phyloP scores from a whole-genome alignment of 768 basidiomycete species.

The Pseudohyphozyma bogoriensis region DNA sequence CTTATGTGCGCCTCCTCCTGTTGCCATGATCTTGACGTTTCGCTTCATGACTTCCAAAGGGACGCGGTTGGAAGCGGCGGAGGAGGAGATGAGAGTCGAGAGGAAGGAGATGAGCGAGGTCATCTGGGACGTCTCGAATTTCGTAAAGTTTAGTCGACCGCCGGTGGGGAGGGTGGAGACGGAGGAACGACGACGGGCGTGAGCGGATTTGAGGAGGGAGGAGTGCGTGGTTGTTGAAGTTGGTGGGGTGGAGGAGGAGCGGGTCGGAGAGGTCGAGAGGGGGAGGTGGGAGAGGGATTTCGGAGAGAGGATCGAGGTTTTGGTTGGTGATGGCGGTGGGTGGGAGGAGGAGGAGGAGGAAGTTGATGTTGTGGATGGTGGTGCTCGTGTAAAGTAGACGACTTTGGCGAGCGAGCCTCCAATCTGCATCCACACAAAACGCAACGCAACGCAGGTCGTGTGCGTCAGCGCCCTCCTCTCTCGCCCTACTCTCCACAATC shows the following conservation, averaged over 20 bases:
- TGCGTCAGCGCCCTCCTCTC: no score
- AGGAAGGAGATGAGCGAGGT: conserved; percentile 76
- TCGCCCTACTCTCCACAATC: conserved; percentile 1
- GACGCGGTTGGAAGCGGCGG: conserved; percentile 75
- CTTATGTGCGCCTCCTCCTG: conserved; percentile 91
- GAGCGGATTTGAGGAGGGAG: conserved; percentile 21
- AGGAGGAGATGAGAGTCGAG: conserved; percentile 70
- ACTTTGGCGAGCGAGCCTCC: conserved; percentile 96
- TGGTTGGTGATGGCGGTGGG: neutral
- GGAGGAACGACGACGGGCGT: conserved; percentile 17
- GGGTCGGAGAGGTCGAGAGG: conserved; percentile 40
- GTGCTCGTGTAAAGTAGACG: conserved; percentile 93
- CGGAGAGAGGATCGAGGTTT: conserved; percentile 29
- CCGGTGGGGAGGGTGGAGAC: conserved; percentile 42
- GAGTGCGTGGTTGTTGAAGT: conserved; percentile 50
- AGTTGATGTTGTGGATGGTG: conserved; percentile 31
- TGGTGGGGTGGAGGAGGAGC: conserved; percentile 37
- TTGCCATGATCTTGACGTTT: conserved; percentile 93
- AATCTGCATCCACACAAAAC: conserved; percentile 49
- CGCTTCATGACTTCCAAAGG: conserved; percentile 74
- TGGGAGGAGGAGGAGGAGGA: conserved; percentile 10
- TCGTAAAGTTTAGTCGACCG: conserved; percentile 92
- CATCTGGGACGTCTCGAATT: conserved; percentile 88
- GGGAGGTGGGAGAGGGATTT: conserved; percentile 43
- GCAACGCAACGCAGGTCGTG: conserved; percentile 24